phyloP scores from a whole-genome alignment of 1,139 yeast genomes.

The Scheffersomyces titani region DNA sequence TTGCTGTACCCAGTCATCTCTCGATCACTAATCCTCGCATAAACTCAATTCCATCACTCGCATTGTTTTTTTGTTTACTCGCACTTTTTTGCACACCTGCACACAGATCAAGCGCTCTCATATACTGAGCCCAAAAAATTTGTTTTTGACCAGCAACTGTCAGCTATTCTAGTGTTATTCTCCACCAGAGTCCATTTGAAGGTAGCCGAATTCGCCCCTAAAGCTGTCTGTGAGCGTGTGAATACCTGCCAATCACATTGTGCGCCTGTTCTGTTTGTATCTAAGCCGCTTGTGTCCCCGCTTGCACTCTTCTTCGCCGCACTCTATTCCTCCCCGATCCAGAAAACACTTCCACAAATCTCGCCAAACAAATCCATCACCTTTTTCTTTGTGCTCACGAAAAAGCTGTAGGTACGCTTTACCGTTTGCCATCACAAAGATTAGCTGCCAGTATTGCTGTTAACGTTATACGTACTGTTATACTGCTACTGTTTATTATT shows the following conservation, averaged over 20 bases:
- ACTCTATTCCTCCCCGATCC: neutral
- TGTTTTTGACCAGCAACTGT: neutral
- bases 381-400: neutral
- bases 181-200: neutral
- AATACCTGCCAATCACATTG: neutral
- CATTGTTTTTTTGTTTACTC: neutral
- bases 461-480: neutral
- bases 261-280: neutral
- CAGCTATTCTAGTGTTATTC: neutral
- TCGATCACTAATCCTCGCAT: no score
- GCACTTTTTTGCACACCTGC: neutral
- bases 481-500: neutral
- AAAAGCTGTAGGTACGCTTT: neutral
- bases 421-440: neutral
- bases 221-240: neutral
- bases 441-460: neutral
- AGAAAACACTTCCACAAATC: neutral
- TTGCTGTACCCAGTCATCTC: no score
- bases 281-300: neutral
- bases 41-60: neutral
- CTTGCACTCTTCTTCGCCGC: neutral
- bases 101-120: neutral
- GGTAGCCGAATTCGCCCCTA: neutral
- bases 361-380: neutral
- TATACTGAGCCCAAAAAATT: neutral